Evolutionary conservation across 164 flowering plant species (phyloP).

Genomic region (Vitis riparia): DNA sequence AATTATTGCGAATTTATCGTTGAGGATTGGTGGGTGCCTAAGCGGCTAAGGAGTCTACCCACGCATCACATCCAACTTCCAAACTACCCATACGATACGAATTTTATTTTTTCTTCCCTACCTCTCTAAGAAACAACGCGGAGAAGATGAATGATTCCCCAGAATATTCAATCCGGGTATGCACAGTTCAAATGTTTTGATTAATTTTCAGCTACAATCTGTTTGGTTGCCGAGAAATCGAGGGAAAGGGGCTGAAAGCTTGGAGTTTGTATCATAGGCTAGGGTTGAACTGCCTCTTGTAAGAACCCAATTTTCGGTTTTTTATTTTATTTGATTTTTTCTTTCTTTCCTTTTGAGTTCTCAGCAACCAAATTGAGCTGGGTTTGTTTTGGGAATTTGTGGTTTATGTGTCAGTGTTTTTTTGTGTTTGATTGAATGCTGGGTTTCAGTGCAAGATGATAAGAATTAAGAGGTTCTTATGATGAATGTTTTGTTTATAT

Average conservation of each 20-base stretch:
- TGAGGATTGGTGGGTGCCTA: no score
- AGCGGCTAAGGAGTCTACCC: no score
- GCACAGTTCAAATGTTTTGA: neutral
- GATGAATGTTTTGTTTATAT: neutral
- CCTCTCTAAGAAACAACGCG: no score
- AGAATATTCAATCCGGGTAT: neutral
- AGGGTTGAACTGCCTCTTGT: neutral
- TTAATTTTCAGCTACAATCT: neutral
- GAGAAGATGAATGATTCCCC: no score
- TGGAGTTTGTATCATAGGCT: neutral
- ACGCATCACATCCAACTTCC: no score
- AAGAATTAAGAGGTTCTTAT: no score
- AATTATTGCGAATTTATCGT: no score
- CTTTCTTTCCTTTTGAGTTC: neutral
- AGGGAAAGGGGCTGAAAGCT: neutral
- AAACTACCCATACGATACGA: no score
- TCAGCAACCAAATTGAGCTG: slow-evolving; percentile 4
- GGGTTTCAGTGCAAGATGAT: no score
- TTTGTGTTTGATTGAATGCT: neutral
- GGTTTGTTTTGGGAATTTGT: neutral
- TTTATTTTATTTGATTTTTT: neutral
- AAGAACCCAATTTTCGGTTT: no score
- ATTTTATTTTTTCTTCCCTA: no score
- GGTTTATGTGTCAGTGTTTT: neutral
- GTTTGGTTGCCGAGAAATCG: neutral